Base-by-base conservation (phyloP, 1,284 basidiomycete species). In the Tetrapyrgos nigripes region DNA sequence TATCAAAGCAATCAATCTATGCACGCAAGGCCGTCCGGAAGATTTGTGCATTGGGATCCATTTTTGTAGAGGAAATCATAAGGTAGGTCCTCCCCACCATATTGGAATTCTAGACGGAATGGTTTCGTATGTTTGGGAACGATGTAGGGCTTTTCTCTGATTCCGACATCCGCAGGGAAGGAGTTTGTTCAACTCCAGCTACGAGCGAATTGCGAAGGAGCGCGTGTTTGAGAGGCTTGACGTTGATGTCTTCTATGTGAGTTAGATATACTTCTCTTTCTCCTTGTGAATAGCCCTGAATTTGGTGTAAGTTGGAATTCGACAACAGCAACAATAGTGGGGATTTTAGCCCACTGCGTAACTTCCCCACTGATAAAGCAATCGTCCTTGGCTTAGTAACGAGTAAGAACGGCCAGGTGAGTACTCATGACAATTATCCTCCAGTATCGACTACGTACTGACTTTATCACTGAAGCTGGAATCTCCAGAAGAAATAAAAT, bases 11-110 rank as follows among this genome's bases (percentile, higher is more conserved):
- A 89, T 90, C 79, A 91, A 92, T 72, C 78, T 86, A 46, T 86
- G 83, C 62, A 79, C 92, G 13, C 72, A 78, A 58, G 79, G 76
- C 53, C 81, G 84, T 40, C 88, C 89, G 1, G 64, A 65, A 33
- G 90, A 93, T 74, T 81, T 94, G 77, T 82, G 75, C 37, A 75
- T 89, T 27, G 85, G 89, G 9, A 73, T 93, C 28, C 92, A 94
- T 70, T 82, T 92, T 63, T 93, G 91, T 73, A 82, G 92, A 54
- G 91, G 91, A 26, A 94, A 94, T 77, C 93, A 86, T 78, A 87
- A 52, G 44, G 50, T 47, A 19, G 26, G 24, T 33, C 10, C 19
- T 5, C 14, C 11, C 29, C n/a, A 4, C n/a, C 14, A 10, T 53
- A 24, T 11, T 5, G 14, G 29, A 40, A 27, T 46, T 26, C 23